Evolutionary conservation across 352 stramenopile species (phyloP).

Genomic region (Pythium graminicola): DNA sequence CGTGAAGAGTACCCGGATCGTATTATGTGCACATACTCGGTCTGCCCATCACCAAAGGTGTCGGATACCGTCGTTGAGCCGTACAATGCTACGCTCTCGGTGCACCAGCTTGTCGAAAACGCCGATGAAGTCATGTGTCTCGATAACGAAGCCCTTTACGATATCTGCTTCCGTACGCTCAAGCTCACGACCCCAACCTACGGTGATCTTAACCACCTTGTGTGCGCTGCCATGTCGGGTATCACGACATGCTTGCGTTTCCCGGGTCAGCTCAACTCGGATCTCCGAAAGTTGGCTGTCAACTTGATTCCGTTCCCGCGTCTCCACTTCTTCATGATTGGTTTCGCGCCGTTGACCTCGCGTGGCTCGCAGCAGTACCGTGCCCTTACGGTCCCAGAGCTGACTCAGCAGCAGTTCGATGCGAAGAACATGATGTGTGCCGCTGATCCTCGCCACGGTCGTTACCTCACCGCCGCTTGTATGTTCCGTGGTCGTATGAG

Average conservation of each 20-base stretch:
- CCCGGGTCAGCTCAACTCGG: slow-evolving; percentile 98
- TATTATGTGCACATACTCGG: slow-evolving; percentile 99
- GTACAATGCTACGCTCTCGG: slow-evolving; percentile 99
- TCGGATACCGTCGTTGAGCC: slow-evolving; percentile 99
- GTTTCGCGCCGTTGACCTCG: slow-evolving; percentile 97
- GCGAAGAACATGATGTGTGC: slow-evolving; percentile 99
- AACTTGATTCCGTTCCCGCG: slow-evolving; percentile 99
- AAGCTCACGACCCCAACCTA: slow-evolving; percentile 99
- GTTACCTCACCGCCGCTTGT: slow-evolving; percentile 98
- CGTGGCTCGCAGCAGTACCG: slow-evolving; percentile 97
- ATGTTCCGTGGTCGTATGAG: slow-evolving; percentile 99
- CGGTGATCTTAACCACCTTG: slow-evolving; percentile 98
- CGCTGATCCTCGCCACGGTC: slow-evolving; percentile 97
- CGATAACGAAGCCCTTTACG: slow-evolving; percentile 99
- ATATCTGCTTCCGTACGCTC: slow-evolving; percentile 99
- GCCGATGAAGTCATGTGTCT: slow-evolving; percentile 99
- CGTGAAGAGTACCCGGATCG: slow-evolving; percentile 98
- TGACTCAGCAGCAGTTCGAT: slow-evolving; percentile 99
- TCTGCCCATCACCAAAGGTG: slow-evolving; percentile 97
- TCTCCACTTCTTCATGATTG: slow-evolving; percentile 99
- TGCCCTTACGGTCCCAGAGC: slow-evolving; percentile 95
- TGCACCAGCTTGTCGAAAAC: slow-evolving; percentile 99
- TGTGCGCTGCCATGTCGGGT: slow-evolving; percentile 97
- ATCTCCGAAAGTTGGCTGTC: slow-evolving; percentile 97
- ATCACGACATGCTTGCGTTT: slow-evolving; percentile 99